phyloP scores from a whole-genome alignment of 2,329 filamentous ascomycete species.

The Phialocephala subalpina region DNA sequence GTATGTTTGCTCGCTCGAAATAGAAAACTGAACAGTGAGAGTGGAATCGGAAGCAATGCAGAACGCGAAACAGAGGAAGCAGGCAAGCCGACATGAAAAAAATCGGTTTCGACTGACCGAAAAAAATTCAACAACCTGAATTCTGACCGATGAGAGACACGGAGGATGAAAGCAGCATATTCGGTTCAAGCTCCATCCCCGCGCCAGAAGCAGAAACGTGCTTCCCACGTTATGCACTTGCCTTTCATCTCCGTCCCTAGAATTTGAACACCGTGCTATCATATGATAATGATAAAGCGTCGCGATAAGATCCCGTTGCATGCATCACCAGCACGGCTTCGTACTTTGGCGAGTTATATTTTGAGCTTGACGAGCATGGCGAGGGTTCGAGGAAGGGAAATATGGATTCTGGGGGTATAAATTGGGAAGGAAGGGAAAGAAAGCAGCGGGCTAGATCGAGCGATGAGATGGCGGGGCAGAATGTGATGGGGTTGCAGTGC shows the following conservation, averaged over 20 bases:
- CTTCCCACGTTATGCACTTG: background rate
- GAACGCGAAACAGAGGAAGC: no score
- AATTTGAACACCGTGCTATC: background rate
- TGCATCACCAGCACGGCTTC: background rate
- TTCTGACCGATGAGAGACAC: background rate
- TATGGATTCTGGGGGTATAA: background rate
- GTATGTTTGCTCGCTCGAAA: background rate
- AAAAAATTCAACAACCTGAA: background rate
- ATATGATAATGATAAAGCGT: background rate
- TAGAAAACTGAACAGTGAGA: no score
- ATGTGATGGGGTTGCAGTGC: background rate
- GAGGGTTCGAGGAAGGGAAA: no score
- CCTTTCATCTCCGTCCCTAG: background rate
- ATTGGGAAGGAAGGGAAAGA: background rate
- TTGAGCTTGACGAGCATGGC: no score
- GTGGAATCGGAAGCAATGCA: no score
- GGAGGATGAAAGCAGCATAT: background rate
- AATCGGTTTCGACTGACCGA: no score
- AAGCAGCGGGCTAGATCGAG: background rate
- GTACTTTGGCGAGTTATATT: background rate
- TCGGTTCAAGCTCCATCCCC: background rate
- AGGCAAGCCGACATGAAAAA: no score
- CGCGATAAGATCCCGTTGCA: conserved; percentile 1
- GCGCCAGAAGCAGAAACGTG: background rate
- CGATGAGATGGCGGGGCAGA: background rate